Conservation (phyloP, 306 rosid genomes). For the Quercus rubra region DNA sequence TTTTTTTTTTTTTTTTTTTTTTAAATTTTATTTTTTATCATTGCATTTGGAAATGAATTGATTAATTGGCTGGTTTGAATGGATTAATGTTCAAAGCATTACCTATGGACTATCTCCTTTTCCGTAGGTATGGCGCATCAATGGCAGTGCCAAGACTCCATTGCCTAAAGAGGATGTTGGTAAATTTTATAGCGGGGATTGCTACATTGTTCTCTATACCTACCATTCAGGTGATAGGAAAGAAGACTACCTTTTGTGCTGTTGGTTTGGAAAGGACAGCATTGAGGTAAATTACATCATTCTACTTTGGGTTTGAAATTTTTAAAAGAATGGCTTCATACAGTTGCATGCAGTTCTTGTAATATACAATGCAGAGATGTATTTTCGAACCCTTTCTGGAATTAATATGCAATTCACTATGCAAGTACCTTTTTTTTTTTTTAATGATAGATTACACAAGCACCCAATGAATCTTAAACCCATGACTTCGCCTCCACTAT, state of each 20-base stretch:
- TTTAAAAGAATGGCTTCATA: not conserved
- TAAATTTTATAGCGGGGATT: conserved; percentile 90
- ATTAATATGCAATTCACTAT: not conserved
- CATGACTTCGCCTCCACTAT: not conserved
- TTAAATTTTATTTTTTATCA: not conserved
- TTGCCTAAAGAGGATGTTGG: conserved; percentile 80
- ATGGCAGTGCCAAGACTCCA: conserved; percentile 86
- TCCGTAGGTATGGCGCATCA: conserved; percentile 84
- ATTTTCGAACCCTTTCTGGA: not conserved
- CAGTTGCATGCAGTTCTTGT: not conserved
- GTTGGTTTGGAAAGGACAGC: conserved; percentile 96
- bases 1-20: too few relatives aligned
- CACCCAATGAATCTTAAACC: not conserved
- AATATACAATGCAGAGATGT: not conserved
- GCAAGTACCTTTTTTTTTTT: not conserved
- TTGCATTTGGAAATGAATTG: not conserved
- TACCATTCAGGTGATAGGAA: conserved; percentile 96
- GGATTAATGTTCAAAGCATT: not conserved
- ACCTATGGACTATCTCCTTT: conserved; percentile 10
- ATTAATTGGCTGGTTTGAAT: conserved; percentile 18
- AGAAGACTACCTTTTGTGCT: conserved; percentile 92
- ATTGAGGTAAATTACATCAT: conserved; percentile 57
- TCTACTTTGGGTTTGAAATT: conserved; percentile 16
- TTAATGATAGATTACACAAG: not conserved
- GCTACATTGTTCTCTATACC: conserved; percentile 88